Conservation (phyloP, 257 asterid genomes). For the Solanum microdontum region DNA sequence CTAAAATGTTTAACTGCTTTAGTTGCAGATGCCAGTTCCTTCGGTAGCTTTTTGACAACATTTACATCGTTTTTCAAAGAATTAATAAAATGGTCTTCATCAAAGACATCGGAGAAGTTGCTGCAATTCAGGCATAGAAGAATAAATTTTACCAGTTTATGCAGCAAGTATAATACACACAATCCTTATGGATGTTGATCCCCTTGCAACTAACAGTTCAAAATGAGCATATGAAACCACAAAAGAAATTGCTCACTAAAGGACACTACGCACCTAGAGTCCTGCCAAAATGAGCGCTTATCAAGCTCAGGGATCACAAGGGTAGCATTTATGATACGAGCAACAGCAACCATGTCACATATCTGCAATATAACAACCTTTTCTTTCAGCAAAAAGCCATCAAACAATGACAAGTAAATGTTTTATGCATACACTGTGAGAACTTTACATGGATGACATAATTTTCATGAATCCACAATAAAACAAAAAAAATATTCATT, state of each 20-base stretch:
- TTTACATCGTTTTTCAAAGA: constrained; percentile 62
- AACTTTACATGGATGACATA: background rate
- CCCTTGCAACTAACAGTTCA: background rate
- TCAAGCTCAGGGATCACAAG: constrained; percentile 96
- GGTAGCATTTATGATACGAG: constrained; percentile 87
- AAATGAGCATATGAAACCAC: background rate
- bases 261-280: constrained; percentile 47
- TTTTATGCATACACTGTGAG: background rate
- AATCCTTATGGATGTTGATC: background rate
- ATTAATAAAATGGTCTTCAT: constrained; percentile 62
- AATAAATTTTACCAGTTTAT: background rate
- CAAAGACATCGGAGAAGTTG: constrained; percentile 91
- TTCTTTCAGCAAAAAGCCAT: background rate
- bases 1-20: constrained; percentile 79
- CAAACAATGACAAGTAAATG: background rate
- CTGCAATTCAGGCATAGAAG: constrained; percentile 31
- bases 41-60: constrained; percentile 63
- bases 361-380: constrained; percentile 34
- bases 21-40: constrained; percentile 42
- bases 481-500: background rate
- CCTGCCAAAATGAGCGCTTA: constrained; percentile 91
- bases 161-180: background rate
- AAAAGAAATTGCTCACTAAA: background rate
- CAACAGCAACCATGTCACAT: constrained; percentile 98
- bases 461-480: background rate